Base-by-base conservation (phyloP, 2,329 filamentous ascomycete genomes). In the Amphichorda felina region DNA sequence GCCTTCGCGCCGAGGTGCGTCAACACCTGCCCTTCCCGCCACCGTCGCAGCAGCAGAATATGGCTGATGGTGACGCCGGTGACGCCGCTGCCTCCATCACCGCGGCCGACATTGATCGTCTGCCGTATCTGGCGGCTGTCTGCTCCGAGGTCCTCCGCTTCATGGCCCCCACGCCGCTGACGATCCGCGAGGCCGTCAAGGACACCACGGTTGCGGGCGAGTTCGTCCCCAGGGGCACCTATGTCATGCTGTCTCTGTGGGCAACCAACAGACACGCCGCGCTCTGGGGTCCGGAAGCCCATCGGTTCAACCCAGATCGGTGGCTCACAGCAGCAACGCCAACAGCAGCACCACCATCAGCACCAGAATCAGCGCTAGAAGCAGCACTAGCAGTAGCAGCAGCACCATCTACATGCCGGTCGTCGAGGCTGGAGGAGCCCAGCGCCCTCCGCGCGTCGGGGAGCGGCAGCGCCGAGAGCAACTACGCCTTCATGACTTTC, bases 161-260 rank as follows among this genome's bases (percentile, higher is more conserved):
- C 48, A 64, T 64, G 38, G 60, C 61, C 2, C 60, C 62, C 4
- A 64, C 65, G 30, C 61, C 61, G 17, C 59, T 63, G 53, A 61
- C 59, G 2, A 60, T 64, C n/a, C 56, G 63, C 7, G 50, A 64
- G 40, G 55, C 59, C 0, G 33, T 61, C 21, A 47, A 44, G 4
- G 59, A 62, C 18, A 59, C 63, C 37, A 45, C 40, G 5, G 47
- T 67, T 1, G 57, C 55, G 4, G 51, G 51, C 2, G 62, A 61
- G 48, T 46, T 50, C 26, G 48, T 67, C 1, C 63, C 62, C 2
- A 54, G 39, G 6, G 59, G 61, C 8, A 65, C 62, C 4, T 55
- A 62, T 10, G 46, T 66, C 33, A 60, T 63, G 41, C 48, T 66
- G 3, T 46, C 62, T 5, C 53, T 59, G 38, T 63, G 62, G 40